Evolutionary conservation across 345 rosid species (phyloP).

Genomic region (Physaria fendleri): DNA sequence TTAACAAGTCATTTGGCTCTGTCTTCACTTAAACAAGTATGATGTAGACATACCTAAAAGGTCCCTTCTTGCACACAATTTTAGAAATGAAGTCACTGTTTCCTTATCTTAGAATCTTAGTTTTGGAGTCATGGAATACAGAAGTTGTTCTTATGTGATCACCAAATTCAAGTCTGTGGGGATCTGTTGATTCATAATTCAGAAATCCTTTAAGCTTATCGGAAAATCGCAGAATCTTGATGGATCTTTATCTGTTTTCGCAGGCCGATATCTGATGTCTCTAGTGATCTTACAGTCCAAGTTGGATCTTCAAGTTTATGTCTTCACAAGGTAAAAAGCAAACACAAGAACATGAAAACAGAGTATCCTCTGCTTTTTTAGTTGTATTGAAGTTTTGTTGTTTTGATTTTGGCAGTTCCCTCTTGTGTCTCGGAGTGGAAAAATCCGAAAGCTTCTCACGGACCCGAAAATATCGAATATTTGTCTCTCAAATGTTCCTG

Average conservation of each 20-base stretch:
- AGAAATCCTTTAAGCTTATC: not conserved
- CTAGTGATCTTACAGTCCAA: constrained; percentile 83
- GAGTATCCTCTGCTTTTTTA: constrained; percentile 11
- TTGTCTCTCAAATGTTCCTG: constrained; percentile 58
- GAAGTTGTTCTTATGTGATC: constrained; percentile 34
- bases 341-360: constrained; percentile 2
- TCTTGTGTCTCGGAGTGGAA: constrained; percentile 87
- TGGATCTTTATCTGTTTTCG: constrained; percentile 20
- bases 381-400: not conserved
- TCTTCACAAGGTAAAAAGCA: constrained; percentile 75
- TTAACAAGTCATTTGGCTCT: constrained; percentile 17
- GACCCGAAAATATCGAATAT: constrained; percentile 59
- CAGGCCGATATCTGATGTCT: constrained; percentile 98
- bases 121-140: constrained; percentile 27
- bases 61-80: constrained; percentile 1
- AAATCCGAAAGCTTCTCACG: constrained; percentile 56
- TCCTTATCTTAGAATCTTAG: constrained; percentile 9
- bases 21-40: constrained; percentile 22
- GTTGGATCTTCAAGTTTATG: constrained; percentile 81
- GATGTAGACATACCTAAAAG: constrained; percentile 10
- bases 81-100: constrained; percentile 3
- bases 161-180: constrained; percentile 33
- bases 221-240: not conserved
- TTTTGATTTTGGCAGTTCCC: constrained; percentile 59
- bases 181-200: constrained; percentile 8